A percentile compares a stretch with the other conserved stretches of the same genome.
These are phyloP conservation scores for Peronospora belbahrii DNA, from an alignment of 352 stramenopile species.

Conservation along the genomic window DNA sequence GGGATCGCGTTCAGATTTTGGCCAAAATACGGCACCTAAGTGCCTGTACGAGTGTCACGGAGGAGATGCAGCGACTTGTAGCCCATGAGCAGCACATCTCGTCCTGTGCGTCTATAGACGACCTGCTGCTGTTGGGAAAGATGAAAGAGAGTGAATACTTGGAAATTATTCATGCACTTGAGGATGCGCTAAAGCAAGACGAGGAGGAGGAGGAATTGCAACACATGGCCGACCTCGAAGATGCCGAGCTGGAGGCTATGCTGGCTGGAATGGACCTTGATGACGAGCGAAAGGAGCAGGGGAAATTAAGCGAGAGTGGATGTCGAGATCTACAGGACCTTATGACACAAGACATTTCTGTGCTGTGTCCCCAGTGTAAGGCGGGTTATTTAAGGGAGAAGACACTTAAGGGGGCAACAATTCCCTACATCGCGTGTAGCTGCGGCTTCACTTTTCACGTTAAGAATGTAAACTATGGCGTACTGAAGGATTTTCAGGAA, in stretches of 20 bases:
- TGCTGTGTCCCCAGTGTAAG: slow-evolving; percentile 49
- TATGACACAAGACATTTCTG: background rate
- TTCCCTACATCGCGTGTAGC: slow-evolving; percentile 29
- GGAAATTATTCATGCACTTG: slow-evolving; percentile 64
- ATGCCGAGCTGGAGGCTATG: slow-evolving; percentile 62
- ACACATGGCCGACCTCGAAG: slow-evolving; percentile 63
- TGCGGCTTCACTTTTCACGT: slow-evolving; percentile 51
- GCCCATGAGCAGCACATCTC: slow-evolving; percentile 26
- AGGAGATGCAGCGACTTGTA: slow-evolving; percentile 59
- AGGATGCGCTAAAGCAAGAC: slow-evolving; percentile 55
- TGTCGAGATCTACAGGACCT: background rate
- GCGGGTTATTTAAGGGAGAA: slow-evolving; percentile 26
- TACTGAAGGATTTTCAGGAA: slow-evolving; percentile 56
- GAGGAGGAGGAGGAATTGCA: slow-evolving; percentile 34
- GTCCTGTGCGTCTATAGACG: slow-evolving; percentile 42
- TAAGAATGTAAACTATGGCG: slow-evolving; percentile 41
- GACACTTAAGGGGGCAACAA: background rate
- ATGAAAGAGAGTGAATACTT: slow-evolving; percentile 66
- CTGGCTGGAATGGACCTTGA: slow-evolving; percentile 48
- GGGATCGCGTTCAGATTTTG: slow-evolving; percentile 52
- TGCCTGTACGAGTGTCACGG: slow-evolving; percentile 37
- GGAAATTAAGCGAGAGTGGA: background rate
- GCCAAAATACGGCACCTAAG: slow-evolving; percentile 51
- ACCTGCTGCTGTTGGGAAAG: slow-evolving; percentile 47
- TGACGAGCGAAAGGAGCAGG: slow-evolving; percentile 7